Evolutionary conservation across 768 basidiomycete species (phyloP), one percentile per base, ranked within the genome.

Genomic region (Lentinula boryana): DNA sequence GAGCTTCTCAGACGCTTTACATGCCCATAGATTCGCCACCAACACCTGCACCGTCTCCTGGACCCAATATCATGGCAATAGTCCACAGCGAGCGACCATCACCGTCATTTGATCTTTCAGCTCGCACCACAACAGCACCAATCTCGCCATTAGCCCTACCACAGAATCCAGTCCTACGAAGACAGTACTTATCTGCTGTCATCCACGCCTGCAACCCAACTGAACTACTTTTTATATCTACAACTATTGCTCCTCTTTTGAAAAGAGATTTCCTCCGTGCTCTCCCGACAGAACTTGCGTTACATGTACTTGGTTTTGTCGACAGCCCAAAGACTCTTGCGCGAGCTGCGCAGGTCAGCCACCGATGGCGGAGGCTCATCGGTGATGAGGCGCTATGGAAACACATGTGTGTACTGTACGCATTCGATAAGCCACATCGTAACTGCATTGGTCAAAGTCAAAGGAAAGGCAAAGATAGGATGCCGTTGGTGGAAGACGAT

Each of bases 311-410:
- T 38, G 72, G 79, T 60, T 95, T 86, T 70, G 77, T 96, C 46
- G 85, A 93, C 60, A 88, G 93, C 49, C 86, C 90, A 0, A 74
- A 75, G 46, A 86, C 88, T 0, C 84, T 97, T 9, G 77, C 84
- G 0, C 76, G 91, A 10, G 88, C 88, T 0, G 77, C 81, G 43
- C 78, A 81, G 36, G 95, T 95, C 32, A 88, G 86, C 65, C 75
- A 77, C 57, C 78, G 79, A 53, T 98, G 95, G 95, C 73, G 79
- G 13, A 73, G 70, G 15, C 79, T 97, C 5, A 78, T 87, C 6
- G 73, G 78, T 49, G 93, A 94, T 66, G 92, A 95, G 64, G 80
- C 76, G 63, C 76, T 91, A 10, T 98, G 95, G 95, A 86, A 84
- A 71, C 66, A 78, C 10, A 84, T 96, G 84, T 93, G 88, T 67